Base-by-base conservation (phyloP, 257 asterid species). In the Solanum pennellii region DNA sequence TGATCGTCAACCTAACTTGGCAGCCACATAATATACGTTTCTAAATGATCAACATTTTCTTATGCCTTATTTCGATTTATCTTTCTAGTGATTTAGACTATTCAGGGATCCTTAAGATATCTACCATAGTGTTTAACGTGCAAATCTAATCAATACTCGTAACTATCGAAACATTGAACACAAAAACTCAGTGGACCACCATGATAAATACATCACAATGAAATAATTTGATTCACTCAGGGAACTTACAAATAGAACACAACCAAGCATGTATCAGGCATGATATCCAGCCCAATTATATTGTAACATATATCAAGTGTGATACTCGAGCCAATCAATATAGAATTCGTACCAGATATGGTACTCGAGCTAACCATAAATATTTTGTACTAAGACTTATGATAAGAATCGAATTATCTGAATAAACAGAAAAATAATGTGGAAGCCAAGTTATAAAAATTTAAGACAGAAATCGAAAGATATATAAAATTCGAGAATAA, bases 221-320 rank as follows among this genome's bases (percentile, higher is more conserved):
- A 52, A 52, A 52, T 52, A 52, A 16, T 52, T 1, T 0, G 62
- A 0, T 52, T 52, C 23, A 52, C 62, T 52, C 0, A 2, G 23
- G 60, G 62, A 52, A 52, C 62, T 9, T 6, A 52, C 23, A 52
- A 52, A 16, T 23, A 52, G 4, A 52, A 52, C 62, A 52, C 62
- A 52, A 52, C 9, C 8, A 52, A 52, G 23, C 23, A 52, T 52
- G 23, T 52, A 16, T 52, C 62, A 16, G 1, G 62, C 62, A 52
- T 52, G 62, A 1, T 52, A 52, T 52, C 0, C 0, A 0, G 23
- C 18, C 62, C 62, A 52, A 52, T 52, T 23, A 52, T 52, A 52
- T 52, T 16, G 62, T 52, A 52, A 52, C 23, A 52, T 52, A 2
- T 52, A 52, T 23, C 62, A 52, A 52, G 62, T 52, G 0, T 52